Evolutionary conservation across 2,329 filamentous ascomycete species (phyloP).

Genomic region (Tolypocladium pustulatum): DNA sequence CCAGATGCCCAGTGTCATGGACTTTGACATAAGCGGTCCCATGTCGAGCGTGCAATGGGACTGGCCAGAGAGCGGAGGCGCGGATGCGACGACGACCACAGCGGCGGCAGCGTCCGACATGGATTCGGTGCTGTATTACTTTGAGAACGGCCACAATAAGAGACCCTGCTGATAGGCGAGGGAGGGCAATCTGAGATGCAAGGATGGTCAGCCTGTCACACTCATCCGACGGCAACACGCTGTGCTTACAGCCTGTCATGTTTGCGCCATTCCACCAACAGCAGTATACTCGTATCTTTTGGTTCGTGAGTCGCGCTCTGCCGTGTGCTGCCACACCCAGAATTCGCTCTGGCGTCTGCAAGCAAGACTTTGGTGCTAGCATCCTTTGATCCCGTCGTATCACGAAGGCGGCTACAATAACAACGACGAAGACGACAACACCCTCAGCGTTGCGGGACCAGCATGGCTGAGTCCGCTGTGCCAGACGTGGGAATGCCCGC

Average conservation of each 20-base stretch:
- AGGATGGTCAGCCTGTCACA: background rate
- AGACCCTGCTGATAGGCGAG: conserved; percentile 1
- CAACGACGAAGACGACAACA: background rate
- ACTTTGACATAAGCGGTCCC: conserved; percentile 15
- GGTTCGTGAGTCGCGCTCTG: no score
- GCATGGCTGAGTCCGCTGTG: background rate
- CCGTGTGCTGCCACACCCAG: no score
- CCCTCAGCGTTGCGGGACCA: background rate
- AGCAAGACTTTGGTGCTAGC: no score
- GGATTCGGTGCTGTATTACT: conserved; percentile 13
- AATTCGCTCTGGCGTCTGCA: no score
- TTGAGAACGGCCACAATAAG: conserved; percentile 7
- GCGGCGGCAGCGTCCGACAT: conserved; percentile 8
- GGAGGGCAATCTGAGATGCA: background rate
- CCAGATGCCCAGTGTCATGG: conserved; percentile 17
- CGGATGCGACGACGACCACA: conserved; percentile 1
- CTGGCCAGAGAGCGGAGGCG: conserved; percentile 12
- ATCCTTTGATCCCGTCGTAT: no score
- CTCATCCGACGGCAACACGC: background rate
- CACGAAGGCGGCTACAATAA: no score
- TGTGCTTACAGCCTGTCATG: background rate
- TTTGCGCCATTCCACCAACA: background rate
- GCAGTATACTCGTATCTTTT: no score
- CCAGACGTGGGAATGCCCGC: background rate
- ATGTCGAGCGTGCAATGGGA: conserved; percentile 15